Evolutionary conservation across 495 filamentous ascomycete species (phyloP).

Genomic region (Glutinoglossum americanum): DNA sequence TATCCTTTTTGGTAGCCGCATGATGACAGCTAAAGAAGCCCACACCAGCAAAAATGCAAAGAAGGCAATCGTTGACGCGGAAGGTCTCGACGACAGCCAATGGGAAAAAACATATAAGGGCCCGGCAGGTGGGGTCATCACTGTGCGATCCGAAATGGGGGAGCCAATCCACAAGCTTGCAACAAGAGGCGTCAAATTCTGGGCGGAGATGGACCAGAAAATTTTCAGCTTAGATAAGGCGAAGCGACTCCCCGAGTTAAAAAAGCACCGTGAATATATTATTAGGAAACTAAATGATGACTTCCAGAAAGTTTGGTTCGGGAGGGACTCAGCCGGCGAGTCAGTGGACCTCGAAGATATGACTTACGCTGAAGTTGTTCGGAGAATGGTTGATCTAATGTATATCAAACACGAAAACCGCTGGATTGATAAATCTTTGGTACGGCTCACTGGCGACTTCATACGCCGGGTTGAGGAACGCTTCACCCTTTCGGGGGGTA

Average conservation of each 20-base stretch:
- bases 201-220: slow-evolving; percentile 95
- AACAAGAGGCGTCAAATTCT: slow-evolving; percentile 82
- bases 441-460: slow-evolving; percentile 72
- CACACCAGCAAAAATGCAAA: slow-evolving; percentile 86
- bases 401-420: slow-evolving; percentile 83
- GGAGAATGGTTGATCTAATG: slow-evolving; percentile 87
- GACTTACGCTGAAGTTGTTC: slow-evolving; percentile 86
- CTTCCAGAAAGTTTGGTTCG: slow-evolving; percentile 98
- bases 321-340: slow-evolving; percentile 60
- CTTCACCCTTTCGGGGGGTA: slow-evolving; percentile 44
- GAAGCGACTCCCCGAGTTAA: slow-evolving; percentile 76
- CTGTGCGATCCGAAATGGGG: slow-evolving; percentile 96
- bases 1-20: slow-evolving; percentile 69
- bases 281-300: slow-evolving; percentile 96
- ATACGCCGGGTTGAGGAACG: slow-evolving; percentile 90
- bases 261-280: slow-evolving; percentile 83
- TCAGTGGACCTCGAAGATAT: slow-evolving; percentile 92
- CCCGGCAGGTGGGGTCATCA: slow-evolving; percentile 78
- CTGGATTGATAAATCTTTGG: slow-evolving; percentile 82
- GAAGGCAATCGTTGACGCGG: slow-evolving; percentile 80
- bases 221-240: slow-evolving; percentile 93
- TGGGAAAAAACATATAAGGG: slow-evolving; percentile 98
- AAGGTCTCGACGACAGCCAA: slow-evolving; percentile 64
- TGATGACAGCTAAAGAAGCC: slow-evolving; percentile 90
- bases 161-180: slow-evolving; percentile 98